These are phyloP conservation scores for Colletotrichum tofieldiae DNA, from an alignment of 2,329 filamentous ascomycete genomes.

Conservation along the genomic window DNA sequence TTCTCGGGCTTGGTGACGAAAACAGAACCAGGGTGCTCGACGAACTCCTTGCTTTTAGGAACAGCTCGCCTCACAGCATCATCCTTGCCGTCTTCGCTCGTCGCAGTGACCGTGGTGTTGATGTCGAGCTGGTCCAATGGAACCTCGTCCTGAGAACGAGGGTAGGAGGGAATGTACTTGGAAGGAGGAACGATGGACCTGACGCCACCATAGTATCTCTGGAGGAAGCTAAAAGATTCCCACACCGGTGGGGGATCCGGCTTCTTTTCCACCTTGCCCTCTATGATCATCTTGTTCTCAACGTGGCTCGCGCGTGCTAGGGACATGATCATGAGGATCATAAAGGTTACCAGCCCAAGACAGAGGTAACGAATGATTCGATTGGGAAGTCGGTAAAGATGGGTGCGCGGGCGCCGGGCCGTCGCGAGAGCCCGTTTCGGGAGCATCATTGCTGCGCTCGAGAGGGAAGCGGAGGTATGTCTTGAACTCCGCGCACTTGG, in stretches of 20 bases:
- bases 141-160: slow-evolving; percentile 74
- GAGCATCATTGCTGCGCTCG: slow-evolving; percentile 62
- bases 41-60: slow-evolving; percentile 70
- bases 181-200: slow-evolving; percentile 76
- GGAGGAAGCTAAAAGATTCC: slow-evolving; percentile 89
- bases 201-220: slow-evolving; percentile 92
- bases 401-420: slow-evolving; percentile 52
- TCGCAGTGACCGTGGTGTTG: slow-evolving; percentile 50
- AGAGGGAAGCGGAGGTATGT: slow-evolving; percentile 62
- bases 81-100: slow-evolving; percentile 47
- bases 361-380: slow-evolving; percentile 86
- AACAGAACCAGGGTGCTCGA: slow-evolving; percentile 54
- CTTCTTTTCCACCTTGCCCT: slow-evolving; percentile 71
- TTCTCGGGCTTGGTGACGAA: slow-evolving; percentile 60
- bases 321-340: slow-evolving; percentile 83
- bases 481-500: slow-evolving; percentile 70
- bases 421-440: slow-evolving; percentile 56
- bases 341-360: slow-evolving; percentile 76
- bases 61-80: slow-evolving; percentile 52
- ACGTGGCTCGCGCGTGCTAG: slow-evolving; percentile 82
- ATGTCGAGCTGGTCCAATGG: slow-evolving; percentile 59
- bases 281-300: slow-evolving; percentile 74
- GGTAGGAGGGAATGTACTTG: slow-evolving; percentile 86
- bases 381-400: slow-evolving; percentile 77
- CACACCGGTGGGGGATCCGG: slow-evolving; percentile 79